phyloP scores from a whole-genome alignment of 306 rosid genomes.

The Quillaja saponaria region DNA sequence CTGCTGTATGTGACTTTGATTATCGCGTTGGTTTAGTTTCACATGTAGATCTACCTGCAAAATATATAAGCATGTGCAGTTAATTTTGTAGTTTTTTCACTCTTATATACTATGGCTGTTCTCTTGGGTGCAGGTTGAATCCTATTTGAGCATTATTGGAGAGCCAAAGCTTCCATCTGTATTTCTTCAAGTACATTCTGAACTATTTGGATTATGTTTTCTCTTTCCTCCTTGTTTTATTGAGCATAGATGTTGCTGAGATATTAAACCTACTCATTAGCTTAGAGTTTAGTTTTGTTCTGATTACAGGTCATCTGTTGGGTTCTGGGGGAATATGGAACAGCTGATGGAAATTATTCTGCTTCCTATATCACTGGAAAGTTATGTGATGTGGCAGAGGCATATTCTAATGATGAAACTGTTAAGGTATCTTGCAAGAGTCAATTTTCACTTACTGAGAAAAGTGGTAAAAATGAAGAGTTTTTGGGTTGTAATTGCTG shows the following conservation, averaged over 20 bases:
- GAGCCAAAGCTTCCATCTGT: conserved; percentile 93
- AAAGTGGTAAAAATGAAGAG: neutral
- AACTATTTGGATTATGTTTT: conserved; percentile 21
- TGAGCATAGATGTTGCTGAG: neutral
- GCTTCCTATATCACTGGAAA: conserved; percentile 82
- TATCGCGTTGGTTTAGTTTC: conserved; percentile 24
- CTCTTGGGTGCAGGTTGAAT: conserved; percentile 65
- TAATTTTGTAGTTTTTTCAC: neutral
- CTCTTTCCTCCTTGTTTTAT: conserved; percentile 2
- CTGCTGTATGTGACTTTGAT: conserved; percentile 72
- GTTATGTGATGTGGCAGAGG: conserved; percentile 89
- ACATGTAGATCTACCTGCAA: neutral
- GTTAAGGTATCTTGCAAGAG: conserved; percentile 64
- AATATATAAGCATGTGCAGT: conserved; percentile 13
- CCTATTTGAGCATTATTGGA: conserved; percentile 76
- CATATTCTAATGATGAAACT: conserved; percentile 87
- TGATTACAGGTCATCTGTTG: conserved; percentile 93
- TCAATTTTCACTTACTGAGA: neutral
- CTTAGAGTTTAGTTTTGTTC: conserved; percentile 26
- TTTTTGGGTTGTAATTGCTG: too few species aligned
- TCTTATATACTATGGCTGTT: conserved; percentile 18
- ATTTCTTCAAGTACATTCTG: conserved; percentile 76
- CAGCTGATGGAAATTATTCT: conserved; percentile 81
- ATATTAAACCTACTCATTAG: conserved; percentile 26
- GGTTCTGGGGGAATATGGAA: conserved; percentile 98